These are phyloP conservation scores for Poa pratensis DNA, from an alignment of 176 grass and related monocot genomes.

Conservation along the genomic window DNA sequence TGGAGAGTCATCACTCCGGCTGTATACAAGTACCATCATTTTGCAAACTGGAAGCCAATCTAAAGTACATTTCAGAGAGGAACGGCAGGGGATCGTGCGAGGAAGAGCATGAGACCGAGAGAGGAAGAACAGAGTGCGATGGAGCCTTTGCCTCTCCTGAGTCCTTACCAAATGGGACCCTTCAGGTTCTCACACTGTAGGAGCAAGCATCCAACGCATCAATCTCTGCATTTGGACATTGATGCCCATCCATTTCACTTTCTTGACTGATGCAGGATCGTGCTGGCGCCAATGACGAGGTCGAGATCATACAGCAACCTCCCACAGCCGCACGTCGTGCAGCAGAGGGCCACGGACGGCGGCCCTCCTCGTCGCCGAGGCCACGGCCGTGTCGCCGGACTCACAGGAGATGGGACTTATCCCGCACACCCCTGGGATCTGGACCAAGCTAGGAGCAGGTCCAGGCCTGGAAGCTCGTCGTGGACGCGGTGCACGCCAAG, in stretches of 20 bases:
- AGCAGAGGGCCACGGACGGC: slow-evolving; percentile 56
- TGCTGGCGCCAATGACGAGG: slow-evolving; percentile 64
- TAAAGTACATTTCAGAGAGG: neutral
- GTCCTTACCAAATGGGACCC: slow-evolving; percentile 40
- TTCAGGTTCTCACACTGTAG: slow-evolving; percentile 53
- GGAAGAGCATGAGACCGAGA: neutral
- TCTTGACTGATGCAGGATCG: slow-evolving; percentile 48
- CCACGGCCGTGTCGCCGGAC: slow-evolving; percentile 55
- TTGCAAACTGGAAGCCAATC: neutral
- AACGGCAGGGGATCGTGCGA: neutral
- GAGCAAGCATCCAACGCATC: too few species aligned
- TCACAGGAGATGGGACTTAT: slow-evolving; percentile 37
- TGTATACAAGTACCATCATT: neutral
- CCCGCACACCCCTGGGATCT: slow-evolving; percentile 59
- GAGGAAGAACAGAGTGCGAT: neutral
- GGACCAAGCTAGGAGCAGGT: slow-evolving; percentile 62
- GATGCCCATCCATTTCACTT: neutral
- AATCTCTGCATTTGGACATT: neutral
- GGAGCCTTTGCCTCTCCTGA: slow-evolving; percentile 45
- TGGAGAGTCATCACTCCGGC: neutral
- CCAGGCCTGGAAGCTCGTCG: slow-evolving; percentile 71
- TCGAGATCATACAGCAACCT: slow-evolving; percentile 58
- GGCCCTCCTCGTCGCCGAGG: slow-evolving; percentile 66
- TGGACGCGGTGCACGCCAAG: slow-evolving; percentile 62
- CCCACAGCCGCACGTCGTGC: slow-evolving; percentile 50